Evolutionary conservation across 2,329 filamentous ascomycete species (phyloP).

Genomic region (Diaporthe nobilis): DNA sequence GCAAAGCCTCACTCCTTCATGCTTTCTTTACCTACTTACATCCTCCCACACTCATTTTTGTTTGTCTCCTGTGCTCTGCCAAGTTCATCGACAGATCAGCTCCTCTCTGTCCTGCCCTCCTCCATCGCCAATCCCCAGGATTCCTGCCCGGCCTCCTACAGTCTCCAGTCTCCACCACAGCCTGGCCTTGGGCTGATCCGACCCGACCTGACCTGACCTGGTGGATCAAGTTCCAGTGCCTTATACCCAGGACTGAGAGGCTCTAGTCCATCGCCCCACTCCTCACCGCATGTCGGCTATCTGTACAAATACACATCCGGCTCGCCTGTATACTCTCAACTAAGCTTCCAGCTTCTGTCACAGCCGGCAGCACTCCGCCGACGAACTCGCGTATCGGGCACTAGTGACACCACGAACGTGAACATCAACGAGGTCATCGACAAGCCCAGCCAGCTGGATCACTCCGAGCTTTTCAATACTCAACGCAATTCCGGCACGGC

Average conservation of each 20-base stretch:
- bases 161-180: constrained; percentile 1
- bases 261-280: not conserved
- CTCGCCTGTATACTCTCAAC: not conserved
- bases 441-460: not conserved
- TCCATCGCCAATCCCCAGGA: not conserved
- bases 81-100: not conserved
- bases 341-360: not conserved
- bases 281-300: constrained; percentile 25
- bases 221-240: constrained; percentile 12
- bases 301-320: constrained; percentile 7
- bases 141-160: not conserved
- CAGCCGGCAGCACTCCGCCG: not conserved
- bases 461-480: not conserved
- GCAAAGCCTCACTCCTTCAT: constrained; percentile 20
- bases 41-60: constrained; percentile 18
- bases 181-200: constrained; percentile 14
- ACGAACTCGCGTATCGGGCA: not conserved
- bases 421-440: not conserved
- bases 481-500: not conserved
- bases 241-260: not conserved
- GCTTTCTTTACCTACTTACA: not conserved
- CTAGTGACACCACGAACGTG: not conserved
- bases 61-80: not conserved
- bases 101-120: not conserved
- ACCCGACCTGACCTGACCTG: not conserved